Conservation (phyloP, 345 rosid species). For the Moricandia arvensis region DNA sequence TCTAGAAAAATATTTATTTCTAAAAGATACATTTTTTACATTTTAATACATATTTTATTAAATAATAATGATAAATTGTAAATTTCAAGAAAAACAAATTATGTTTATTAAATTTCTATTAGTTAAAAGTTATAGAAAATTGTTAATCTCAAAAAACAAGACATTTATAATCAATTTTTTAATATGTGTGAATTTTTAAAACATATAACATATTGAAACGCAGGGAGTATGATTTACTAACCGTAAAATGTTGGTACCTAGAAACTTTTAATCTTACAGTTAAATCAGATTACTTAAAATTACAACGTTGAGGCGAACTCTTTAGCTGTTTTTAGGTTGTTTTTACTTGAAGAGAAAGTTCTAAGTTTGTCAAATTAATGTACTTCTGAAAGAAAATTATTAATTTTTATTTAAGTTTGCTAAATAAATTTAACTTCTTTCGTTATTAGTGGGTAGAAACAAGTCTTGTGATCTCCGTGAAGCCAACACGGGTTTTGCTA, state of each 20-base stretch:
- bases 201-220: no score
- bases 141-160: no score
- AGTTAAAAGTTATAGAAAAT: no score
- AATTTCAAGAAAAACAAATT: no score
- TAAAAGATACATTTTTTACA: no score
- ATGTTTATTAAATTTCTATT: no score
- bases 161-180: no score
- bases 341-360: slow-evolving; percentile 8
- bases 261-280: not conserved
- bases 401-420: not conserved
- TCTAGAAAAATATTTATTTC: no score
- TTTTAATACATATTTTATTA: no score
- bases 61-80: no score
- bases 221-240: not conserved
- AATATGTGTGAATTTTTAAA: no score
- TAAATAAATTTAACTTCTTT: slow-evolving; percentile 15
- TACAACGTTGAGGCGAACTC: not conserved
- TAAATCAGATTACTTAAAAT: not conserved
- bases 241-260: not conserved
- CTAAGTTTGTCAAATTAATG: slow-evolving; percentile 15
- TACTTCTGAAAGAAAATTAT: not conserved
- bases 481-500: slow-evolving; percentile 46
- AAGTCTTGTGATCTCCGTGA: slow-evolving; percentile 57
- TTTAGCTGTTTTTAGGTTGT: not conserved
- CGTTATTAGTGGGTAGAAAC: slow-evolving; percentile 34